Percentiles rank a stretch among this genome's conserved stretches.
Evolutionary conservation across 2,329 filamentous ascomycete species (phyloP).

Genomic region (Fusarium liriodendri): DNA sequence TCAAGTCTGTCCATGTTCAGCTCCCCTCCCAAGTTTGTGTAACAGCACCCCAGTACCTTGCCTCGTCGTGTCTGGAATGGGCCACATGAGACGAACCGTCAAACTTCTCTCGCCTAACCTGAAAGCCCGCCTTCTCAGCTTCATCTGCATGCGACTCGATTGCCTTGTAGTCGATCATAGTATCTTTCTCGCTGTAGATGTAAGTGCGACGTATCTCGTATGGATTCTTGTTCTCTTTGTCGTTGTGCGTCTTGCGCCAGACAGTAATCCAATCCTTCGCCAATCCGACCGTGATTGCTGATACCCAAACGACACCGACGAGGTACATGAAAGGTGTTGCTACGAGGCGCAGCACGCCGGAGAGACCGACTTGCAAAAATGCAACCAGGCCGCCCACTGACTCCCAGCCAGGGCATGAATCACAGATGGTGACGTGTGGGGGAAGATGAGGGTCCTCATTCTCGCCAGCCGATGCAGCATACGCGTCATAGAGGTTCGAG

Average conservation of each 20-base stretch:
- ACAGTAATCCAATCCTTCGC: conserved; percentile 1
- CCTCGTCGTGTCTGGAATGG: conserved; percentile 10
- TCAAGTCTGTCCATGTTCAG: not conserved
- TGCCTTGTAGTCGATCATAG: not conserved
- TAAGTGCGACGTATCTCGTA: conserved; percentile 17
- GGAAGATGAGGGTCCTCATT: conserved; percentile 2
- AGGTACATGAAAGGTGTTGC: conserved; percentile 2
- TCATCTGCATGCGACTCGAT: conserved; percentile 1
- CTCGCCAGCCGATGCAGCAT: not conserved
- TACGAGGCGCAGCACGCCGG: not conserved
- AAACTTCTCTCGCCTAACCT: conserved; percentile 15
- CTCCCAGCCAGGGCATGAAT: conserved; percentile 14
- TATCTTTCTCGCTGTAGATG: conserved; percentile 20
- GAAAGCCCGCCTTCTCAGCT: not conserved
- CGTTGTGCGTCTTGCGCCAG: conserved; percentile 18
- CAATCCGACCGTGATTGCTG: not conserved
- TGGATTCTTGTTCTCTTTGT: conserved; percentile 1
- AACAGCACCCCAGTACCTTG: conserved; percentile 10
- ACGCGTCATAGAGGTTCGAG: conserved; percentile 8
- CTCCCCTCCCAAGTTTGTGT: not conserved
- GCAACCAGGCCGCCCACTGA: not conserved
- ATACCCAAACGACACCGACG: not conserved
- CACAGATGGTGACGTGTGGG: conserved; percentile 8
- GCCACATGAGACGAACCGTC: conserved; percentile 11
- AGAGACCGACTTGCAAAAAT: conserved; percentile 6